Evolutionary conservation across 768 basidiomycete genomes (phyloP), one percentile per base, ranked within the genome.

Genomic region (Mycena haematopus): DNA sequence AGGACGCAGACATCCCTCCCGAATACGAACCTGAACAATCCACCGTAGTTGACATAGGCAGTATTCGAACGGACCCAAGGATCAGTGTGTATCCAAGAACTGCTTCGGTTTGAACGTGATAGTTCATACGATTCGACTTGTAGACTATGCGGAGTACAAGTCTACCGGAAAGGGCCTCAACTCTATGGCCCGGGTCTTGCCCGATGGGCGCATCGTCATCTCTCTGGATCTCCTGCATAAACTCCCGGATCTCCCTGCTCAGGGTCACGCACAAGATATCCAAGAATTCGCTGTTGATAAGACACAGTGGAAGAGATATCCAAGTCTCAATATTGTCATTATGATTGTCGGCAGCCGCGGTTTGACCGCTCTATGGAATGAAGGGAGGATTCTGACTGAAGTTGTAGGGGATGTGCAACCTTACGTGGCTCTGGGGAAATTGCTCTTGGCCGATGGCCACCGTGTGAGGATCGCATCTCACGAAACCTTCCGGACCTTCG

Each of bases 321-420:
- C 83, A 11, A 60, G 60, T 11, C 71, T 89, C 72, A 86, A 79
- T 65, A 84, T 89, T 38, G 83, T 88, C 38, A 84, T 89, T 47
- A 86, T 87, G 82, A 85, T 89, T 49, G 86, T 88, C 22, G 88
- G 88, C 9, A 86, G 84, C 65, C 76, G 88, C 67, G 87, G 87
- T 83, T 66, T 25, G 79, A 70, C n/a, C 17, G 24, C 29, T 45
- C 3, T 24, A 21, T 54, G 42, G 47, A 44, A 14, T 40, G 21
- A 46, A 36, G 15, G 35, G 31, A 49, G 15, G 22, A 38, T 58
- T 24, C 50, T 58, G 36, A 36, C 38, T 10, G 6, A 29, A 47
- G 6, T 29, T 22, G 53, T 1, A 86, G 87, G 86, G 31, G 86
- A 89, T 69, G 86, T 89, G 2, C 88, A 89, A 65, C 88, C 88